phyloP scores from a whole-genome alignment of 2,329 filamentous ascomycete species.

The Colletotrichum gloeosporioides region DNA sequence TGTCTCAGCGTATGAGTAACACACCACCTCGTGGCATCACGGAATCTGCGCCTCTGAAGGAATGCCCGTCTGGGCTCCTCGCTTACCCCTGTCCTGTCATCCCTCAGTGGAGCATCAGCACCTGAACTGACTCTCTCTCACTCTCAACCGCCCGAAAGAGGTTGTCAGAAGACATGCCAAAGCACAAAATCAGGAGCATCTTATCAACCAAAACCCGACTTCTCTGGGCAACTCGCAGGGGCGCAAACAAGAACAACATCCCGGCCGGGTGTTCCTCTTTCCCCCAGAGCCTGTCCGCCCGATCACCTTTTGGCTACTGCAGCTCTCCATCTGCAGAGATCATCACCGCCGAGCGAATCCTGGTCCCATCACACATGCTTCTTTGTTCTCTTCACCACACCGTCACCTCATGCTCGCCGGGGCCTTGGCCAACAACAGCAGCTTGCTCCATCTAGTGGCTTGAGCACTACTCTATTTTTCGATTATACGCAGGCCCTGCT shows the following conservation, averaged over 20 bases:
- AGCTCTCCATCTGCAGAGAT: conserved; percentile 17
- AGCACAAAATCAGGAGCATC: not conserved
- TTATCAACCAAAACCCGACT: not conserved
- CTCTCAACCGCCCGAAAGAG: conserved; percentile 2
- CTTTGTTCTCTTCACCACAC: not conserved
- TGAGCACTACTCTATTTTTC: not conserved
- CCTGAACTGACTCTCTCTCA: not conserved
- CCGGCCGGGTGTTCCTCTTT: not conserved
- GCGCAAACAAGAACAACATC: conserved; percentile 3
- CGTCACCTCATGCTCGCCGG: not conserved
- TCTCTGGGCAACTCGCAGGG: not conserved
- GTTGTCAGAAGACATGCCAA: not conserved
- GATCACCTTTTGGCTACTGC: conserved; percentile 11
- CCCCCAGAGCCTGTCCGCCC: not conserved
- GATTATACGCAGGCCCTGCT: not conserved
- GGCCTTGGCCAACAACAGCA: not conserved
- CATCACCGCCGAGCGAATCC: conserved; percentile 16
- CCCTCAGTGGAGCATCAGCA: not conserved
- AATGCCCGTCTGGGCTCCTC: not conserved
- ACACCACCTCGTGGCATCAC: conserved; percentile 18
- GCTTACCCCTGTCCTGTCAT: conserved; percentile 17
- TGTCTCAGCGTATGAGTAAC: conserved; percentile 4
- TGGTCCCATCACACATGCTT: not conserved
- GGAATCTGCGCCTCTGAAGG: not conserved
- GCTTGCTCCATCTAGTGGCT: not conserved